Evolutionary conservation across 345 rosid species (phyloP).

Genomic region (Bruguiera gymnorhiza): DNA sequence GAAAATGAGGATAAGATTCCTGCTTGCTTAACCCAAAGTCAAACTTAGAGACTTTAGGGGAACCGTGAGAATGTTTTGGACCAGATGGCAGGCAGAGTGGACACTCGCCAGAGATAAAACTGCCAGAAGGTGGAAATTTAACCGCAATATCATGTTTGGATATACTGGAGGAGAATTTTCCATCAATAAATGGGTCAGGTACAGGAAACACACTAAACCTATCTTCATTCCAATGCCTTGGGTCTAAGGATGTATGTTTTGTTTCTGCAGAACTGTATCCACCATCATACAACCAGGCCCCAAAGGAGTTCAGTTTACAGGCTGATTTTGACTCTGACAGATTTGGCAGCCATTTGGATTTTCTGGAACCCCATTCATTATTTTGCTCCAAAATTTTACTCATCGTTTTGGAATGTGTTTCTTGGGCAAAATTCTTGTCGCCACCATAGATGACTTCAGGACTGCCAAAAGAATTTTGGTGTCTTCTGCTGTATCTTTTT

Average conservation of each 20-base stretch:
- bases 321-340: conserved; percentile 28
- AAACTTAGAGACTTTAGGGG: conserved; percentile 30
- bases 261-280: conserved; percentile 35
- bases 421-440: conserved; percentile 21
- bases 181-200: conserved; percentile 17
- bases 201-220: conserved; percentile 14
- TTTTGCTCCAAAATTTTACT: conserved; percentile 22
- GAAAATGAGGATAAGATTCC: conserved; percentile 27
- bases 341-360: conserved; percentile 23
- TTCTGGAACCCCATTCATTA: conserved; percentile 23
- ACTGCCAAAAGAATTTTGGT: conserved; percentile 23
- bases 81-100: conserved; percentile 20
- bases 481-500: conserved; percentile 30
- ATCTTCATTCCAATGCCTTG: conserved; percentile 27
- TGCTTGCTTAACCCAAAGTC: conserved; percentile 27
- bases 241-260: conserved; percentile 20
- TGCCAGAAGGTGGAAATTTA: conserved; percentile 18
- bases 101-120: conserved; percentile 22
- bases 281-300: conserved; percentile 32
- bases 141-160: conserved; percentile 14
- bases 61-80: conserved; percentile 17
- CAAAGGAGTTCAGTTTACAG: conserved; percentile 21
- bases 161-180: conserved; percentile 14
- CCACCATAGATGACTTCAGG: conserved; percentile 22
- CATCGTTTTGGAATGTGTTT: conserved; percentile 19